Evolutionary conservation across 495 filamentous ascomycete species (phyloP).

Genomic region (Amorphotheca resinae): DNA sequence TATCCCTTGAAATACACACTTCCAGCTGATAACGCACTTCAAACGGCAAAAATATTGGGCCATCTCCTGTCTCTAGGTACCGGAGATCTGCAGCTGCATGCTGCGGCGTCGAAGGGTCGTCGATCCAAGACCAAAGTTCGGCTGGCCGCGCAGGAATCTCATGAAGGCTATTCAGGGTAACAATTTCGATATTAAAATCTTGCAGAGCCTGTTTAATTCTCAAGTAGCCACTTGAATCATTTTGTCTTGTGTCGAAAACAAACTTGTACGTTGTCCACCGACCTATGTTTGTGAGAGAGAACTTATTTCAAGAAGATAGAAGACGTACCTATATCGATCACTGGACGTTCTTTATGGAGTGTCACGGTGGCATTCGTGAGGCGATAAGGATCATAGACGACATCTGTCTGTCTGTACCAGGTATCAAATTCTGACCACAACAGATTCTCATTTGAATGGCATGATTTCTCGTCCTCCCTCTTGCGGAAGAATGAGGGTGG

Average conservation of each 20-base stretch:
- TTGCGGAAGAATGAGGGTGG: slow-evolving; percentile 54
- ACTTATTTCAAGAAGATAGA: slow-evolving; percentile 9
- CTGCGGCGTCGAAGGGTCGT: slow-evolving; percentile 6
- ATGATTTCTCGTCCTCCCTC: slow-evolving; percentile 26
- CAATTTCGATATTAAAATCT: slow-evolving; percentile 60
- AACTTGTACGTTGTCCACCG: slow-evolving; percentile 60
- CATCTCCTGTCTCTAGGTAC: slow-evolving; percentile 33
- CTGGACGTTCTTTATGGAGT: slow-evolving; percentile 39
- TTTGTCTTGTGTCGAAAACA: slow-evolving; percentile 27
- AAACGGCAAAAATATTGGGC: slow-evolving; percentile 41
- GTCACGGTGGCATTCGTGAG: slow-evolving; percentile 33
- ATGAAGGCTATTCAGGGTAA: slow-evolving; percentile 6
- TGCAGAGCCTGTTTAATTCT: slow-evolving; percentile 32
- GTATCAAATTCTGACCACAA: slow-evolving; percentile 54
- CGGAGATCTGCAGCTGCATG: slow-evolving; percentile 11
- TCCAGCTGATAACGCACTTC: slow-evolving; percentile 81
- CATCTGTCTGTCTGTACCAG: slow-evolving; percentile 67
- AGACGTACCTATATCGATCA: slow-evolving; percentile 58
- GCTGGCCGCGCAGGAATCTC: neutral
- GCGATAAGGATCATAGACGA: slow-evolving; percentile 38
- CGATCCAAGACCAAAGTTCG: slow-evolving; percentile 15
- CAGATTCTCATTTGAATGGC: slow-evolving; percentile 31
- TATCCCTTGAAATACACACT: slow-evolving; percentile 70
- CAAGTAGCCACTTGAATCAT: slow-evolving; percentile 1
- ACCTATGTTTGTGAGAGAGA: slow-evolving; percentile 22